phyloP scores from a whole-genome alignment of 2,329 filamentous ascomycete species.

The Zelopaecilomyces penicillatus region DNA sequence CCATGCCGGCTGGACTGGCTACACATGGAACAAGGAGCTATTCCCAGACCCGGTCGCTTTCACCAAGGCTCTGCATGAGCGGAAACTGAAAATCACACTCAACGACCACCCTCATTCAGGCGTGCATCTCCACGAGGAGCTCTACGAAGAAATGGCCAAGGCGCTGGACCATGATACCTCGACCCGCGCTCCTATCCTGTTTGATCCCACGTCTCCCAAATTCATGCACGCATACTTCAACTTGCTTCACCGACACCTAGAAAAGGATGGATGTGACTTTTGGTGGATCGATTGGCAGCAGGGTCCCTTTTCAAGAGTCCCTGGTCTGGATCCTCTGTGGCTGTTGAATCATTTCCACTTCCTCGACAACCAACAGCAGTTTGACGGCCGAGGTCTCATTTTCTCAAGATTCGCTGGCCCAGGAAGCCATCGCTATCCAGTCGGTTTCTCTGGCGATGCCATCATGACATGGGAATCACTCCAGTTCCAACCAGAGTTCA shows the following conservation, averaged over 20 bases:
- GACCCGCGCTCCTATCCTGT: conserved; percentile 41
- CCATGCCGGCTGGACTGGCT: conserved; percentile 45
- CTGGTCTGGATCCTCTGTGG: conserved; percentile 55
- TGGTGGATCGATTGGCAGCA: conserved; percentile 66
- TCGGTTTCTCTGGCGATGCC: conserved; percentile 57
- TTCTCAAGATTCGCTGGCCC: conserved; percentile 56
- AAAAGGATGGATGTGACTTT: conserved; percentile 50
- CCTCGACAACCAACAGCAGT: conserved; percentile 37
- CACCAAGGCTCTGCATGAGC: conserved; percentile 39
- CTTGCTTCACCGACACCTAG: conserved; percentile 46
- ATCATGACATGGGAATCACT: conserved; percentile 52
- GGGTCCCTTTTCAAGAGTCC: conserved; percentile 42
- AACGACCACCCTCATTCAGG: conserved; percentile 57
- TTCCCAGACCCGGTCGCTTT: conserved; percentile 46
- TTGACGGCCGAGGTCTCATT: conserved; percentile 36
- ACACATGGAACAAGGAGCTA: conserved; percentile 49
- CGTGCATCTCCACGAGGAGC: conserved; percentile 46
- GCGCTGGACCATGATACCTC: conserved; percentile 42
- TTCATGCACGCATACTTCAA: conserved; percentile 53
- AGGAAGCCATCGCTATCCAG: conserved; percentile 54
- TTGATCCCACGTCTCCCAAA: conserved; percentile 43
- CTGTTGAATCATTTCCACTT: conserved; percentile 58
- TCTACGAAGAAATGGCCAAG: conserved; percentile 46
- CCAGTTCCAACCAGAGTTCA: conserved; percentile 58
- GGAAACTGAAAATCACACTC: conserved; percentile 45